Percentiles rank a stretch among this genome's conserved stretches.
Conservation (phyloP, 2,329 filamentous ascomycete genomes). For the Dothiorella sarmentorum region DNA sequence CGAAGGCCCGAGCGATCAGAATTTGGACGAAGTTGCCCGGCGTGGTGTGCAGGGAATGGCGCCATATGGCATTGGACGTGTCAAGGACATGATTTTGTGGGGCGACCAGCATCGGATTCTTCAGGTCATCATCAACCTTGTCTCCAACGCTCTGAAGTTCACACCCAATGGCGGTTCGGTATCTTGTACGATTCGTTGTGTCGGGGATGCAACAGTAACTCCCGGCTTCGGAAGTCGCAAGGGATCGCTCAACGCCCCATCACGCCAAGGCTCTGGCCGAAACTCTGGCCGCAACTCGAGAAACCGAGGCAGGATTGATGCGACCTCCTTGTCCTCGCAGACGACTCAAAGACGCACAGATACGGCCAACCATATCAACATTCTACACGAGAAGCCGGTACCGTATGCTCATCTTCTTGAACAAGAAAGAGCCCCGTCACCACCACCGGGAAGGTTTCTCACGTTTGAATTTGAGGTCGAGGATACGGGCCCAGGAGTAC, state of each 20-base stretch:
- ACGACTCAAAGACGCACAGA: conserved; percentile 28
- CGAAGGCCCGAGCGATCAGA: conserved; percentile 48
- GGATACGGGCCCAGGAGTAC: conserved; percentile 84
- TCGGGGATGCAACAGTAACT: conserved; percentile 47
- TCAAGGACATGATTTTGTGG: conserved; percentile 85
- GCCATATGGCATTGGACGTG: conserved; percentile 61
- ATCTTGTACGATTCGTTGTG: conserved; percentile 69
- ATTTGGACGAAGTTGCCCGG: conserved; percentile 36
- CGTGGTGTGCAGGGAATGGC: conserved; percentile 51
- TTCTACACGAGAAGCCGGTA: conserved; percentile 35
- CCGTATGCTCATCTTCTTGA: conserved; percentile 35
- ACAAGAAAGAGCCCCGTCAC: conserved; percentile 35
- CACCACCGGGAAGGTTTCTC: conserved; percentile 63
- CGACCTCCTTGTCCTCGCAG: conserved; percentile 26
- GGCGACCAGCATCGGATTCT: conserved; percentile 90
- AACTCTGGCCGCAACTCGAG: conserved; percentile 36
- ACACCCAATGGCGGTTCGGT: conserved; percentile 75
- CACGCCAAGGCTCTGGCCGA: conserved; percentile 36
- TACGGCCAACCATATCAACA: conserved; percentile 46
- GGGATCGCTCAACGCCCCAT: conserved; percentile 44
- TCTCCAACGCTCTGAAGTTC: conserved; percentile 90
- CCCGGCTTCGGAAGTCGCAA: conserved; percentile 36
- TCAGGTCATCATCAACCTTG: conserved; percentile 90
- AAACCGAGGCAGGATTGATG: conserved; percentile 29
- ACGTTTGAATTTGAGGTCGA: conserved; percentile 84